Conservation (phyloP, 2,329 filamentous ascomycete genomes). For the Aspergillus transmontanensis region DNA sequence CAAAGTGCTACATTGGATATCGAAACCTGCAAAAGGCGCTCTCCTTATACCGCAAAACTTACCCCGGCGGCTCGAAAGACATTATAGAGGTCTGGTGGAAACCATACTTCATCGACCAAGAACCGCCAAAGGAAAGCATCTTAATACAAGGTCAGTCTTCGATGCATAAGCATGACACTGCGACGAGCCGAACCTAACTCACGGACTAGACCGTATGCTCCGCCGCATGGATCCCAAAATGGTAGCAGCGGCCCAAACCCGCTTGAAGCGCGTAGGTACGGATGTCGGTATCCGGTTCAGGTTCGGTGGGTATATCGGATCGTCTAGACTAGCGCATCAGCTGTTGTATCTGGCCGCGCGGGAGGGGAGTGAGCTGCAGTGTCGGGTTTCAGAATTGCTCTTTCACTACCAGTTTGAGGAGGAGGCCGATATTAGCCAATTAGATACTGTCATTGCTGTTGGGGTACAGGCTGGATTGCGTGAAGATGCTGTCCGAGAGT, state of each 20-base stretch:
- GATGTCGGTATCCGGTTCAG: slow-evolving; percentile 19
- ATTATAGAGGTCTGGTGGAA: slow-evolving; percentile 15
- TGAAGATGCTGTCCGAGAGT: slow-evolving; percentile 10
- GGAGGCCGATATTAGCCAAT: slow-evolving; percentile 21
- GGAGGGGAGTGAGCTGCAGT: slow-evolving; percentile 9
- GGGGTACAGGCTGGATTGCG: slow-evolving; percentile 16
- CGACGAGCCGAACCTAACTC: neutral
- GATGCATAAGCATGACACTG: neutral
- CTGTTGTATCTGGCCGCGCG: slow-evolving; percentile 11
- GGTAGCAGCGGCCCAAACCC: slow-evolving; percentile 19
- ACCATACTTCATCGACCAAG: slow-evolving; percentile 19
- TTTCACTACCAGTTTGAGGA: slow-evolving; percentile 24
- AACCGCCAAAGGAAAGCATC: slow-evolving; percentile 15
- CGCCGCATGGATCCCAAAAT: slow-evolving; percentile 16
- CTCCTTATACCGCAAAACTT: slow-evolving; percentile 19
- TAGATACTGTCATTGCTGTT: slow-evolving; percentile 12
- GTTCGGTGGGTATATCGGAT: slow-evolving; percentile 24
- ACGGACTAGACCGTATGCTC: slow-evolving; percentile 22
- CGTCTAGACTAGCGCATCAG: slow-evolving; percentile 22
- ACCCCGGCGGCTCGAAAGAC: slow-evolving; percentile 18
- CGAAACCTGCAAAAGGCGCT: slow-evolving; percentile 17
- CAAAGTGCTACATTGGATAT: slow-evolving; percentile 21
- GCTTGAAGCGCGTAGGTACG: slow-evolving; percentile 19
- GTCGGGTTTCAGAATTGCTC: slow-evolving; percentile 17
- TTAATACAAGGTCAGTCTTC: slow-evolving; percentile 14